Evolutionary conservation across 768 basidiomycete species (phyloP), one percentile per base, ranked within the genome.

Genomic region (Hemileccinum rubropunctum): DNA sequence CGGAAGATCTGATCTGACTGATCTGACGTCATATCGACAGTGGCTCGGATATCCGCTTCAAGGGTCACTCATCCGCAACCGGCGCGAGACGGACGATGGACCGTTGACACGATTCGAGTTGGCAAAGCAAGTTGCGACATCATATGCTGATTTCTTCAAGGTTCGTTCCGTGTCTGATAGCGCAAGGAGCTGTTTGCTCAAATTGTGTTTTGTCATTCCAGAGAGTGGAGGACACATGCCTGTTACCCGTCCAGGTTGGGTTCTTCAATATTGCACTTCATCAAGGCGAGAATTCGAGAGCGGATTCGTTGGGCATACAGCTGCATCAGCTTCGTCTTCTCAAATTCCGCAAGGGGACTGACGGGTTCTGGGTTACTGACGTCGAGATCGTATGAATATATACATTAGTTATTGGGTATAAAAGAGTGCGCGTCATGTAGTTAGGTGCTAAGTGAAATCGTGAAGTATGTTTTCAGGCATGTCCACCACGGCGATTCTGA

Each of bases 261-360:
- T 43, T 43, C 11, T 48, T 38, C 30, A 52, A 52, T 14, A 48
- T 52, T 10, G 34, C 46, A 1, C 42, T 52, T 10, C 51, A 52
- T 28, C 51, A 47, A 39, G 36, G 51, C 10, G 13, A 2, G 3
- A 37, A 48, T 13, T 35, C 37, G 1, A 44, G 41, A 26, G 6
- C 3, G 2, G 52, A 44, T 30, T 53, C 47, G 18, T 35, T 53
- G 17, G 52, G 42, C n/a, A 17, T 52, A 6, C 46, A 44, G 23
- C 11, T 52, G 3, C 17, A 14, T 21, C 42, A 48, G 7, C 51
- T 52, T 18, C 28, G 43, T 20, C 42, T 52, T 20, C 20, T 47
- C 18, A 23, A 17, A 20, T 18, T 44, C 6, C 36, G 32, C 12
- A 3, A 6, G 11, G 27, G 23, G 6, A 2, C 13, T 5, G 12